phyloP scores from a whole-genome alignment of 1,284 basidiomycete genomes.

The Ganoderma boninense region DNA sequence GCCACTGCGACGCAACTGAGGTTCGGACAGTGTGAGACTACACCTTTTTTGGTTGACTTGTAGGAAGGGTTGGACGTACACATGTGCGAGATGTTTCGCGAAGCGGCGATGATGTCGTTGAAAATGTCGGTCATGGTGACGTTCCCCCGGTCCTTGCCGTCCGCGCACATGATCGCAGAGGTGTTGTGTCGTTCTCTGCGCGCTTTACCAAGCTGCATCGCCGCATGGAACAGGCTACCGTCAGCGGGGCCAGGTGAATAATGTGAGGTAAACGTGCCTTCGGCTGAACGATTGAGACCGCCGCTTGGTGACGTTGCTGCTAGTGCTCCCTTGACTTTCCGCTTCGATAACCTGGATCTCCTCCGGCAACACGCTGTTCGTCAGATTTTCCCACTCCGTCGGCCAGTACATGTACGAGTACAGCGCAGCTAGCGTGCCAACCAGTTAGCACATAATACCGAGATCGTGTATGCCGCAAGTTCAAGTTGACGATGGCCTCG shows the following conservation, averaged over 20 bases:
- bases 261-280: neutral
- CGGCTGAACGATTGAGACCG: neutral
- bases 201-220: neutral
- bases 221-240: neutral
- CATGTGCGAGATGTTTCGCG: slow-evolving; percentile 27
- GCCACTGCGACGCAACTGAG: slow-evolving; percentile 26
- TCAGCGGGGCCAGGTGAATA: neutral
- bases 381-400: neutral
- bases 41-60: too few relatives aligned
- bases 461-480: neutral
- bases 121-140: slow-evolving; percentile 29
- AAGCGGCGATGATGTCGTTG: slow-evolving; percentile 22
- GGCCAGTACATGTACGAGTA: slow-evolving; percentile 11
- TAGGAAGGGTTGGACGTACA: too few relatives aligned
- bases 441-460: neutral
- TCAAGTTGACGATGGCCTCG: too few relatives aligned
- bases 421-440: neutral
- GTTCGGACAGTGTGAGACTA: too few relatives aligned
- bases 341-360: slow-evolving; percentile 24
- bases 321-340: slow-evolving; percentile 18
- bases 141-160: slow-evolving; percentile 26
- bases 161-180: slow-evolving; percentile 29
- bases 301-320: slow-evolving; percentile 25
- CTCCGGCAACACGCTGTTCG: slow-evolving; percentile 12
- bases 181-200: neutral